These are phyloP conservation scores for Ambispora gerdemannii DNA, from an alignment of 192 early-diverging fungal species.

Conservation along the genomic window DNA sequence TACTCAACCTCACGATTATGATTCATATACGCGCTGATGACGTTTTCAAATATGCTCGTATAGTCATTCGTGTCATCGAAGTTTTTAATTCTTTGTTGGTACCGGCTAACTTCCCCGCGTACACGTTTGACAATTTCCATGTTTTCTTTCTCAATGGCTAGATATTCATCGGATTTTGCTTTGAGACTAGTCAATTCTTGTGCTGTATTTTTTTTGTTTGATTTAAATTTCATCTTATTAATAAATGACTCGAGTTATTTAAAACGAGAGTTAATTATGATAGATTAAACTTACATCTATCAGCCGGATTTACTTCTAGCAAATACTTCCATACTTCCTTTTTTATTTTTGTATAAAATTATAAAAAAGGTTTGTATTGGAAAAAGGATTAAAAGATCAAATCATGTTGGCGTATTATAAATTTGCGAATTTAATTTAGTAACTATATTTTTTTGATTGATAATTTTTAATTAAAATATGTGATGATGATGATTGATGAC, in stretches of 20 bases:
- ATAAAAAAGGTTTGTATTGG: conserved; percentile 25
- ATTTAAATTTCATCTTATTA: background rate
- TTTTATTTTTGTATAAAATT: conserved; percentile 23
- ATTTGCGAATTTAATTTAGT: background rate
- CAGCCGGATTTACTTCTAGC: conserved; percentile 75
- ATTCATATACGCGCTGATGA: conserved; percentile 84
- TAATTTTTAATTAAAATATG: no score
- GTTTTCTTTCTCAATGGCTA: conserved; percentile 61
- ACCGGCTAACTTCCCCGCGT: conserved; percentile 73
- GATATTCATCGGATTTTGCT: conserved; percentile 37
- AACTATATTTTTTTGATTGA: no score
- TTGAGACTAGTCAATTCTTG: conserved; percentile 64
- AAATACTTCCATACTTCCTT: conserved; percentile 87
- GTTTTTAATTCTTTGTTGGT: conserved; percentile 47
- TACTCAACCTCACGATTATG: conserved; percentile 76
- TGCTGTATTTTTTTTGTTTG: conserved; percentile 43
- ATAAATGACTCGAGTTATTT: background rate
- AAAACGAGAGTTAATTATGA: background rate
- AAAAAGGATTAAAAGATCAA: background rate
- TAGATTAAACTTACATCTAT: conserved; percentile 60
- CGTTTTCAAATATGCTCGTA: conserved; percentile 72
- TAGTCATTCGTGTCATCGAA: conserved; percentile 38
- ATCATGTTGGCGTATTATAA: background rate
- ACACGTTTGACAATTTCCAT: conserved; percentile 71
- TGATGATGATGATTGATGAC: no score